These are phyloP conservation scores for Elsinoe fawcettii DNA, from an alignment of 2,329 filamentous ascomycete species.

Conservation along the genomic window DNA sequence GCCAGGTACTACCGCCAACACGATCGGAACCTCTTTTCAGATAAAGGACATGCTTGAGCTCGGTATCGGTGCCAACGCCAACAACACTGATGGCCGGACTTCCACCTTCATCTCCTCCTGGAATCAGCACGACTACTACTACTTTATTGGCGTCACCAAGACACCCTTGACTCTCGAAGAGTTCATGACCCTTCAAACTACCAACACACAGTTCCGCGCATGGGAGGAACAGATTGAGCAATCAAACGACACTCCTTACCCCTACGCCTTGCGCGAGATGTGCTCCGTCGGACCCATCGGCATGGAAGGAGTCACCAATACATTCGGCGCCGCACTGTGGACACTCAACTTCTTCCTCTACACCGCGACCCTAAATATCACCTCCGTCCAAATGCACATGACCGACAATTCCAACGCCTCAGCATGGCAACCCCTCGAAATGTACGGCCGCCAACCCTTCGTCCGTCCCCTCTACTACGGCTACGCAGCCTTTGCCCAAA, in stretches of 20 bases:
- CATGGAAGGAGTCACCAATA: constrained; percentile 39
- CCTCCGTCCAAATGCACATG: constrained; percentile 47
- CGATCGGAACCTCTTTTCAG: constrained; percentile 44
- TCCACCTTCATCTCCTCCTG: constrained; percentile 35
- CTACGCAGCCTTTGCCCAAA: constrained; percentile 44
- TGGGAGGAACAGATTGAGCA: constrained; percentile 40
- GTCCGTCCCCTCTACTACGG: constrained; percentile 46
- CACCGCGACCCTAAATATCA: constrained; percentile 40
- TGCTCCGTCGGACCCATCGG: constrained; percentile 45
- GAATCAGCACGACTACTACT: constrained; percentile 50
- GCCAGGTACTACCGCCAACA: constrained; percentile 42
- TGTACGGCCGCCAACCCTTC: constrained; percentile 24
- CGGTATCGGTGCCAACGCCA: constrained; percentile 33
- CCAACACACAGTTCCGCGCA: constrained; percentile 41
- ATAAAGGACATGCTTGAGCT: constrained; percentile 35
- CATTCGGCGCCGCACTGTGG: constrained; percentile 45
- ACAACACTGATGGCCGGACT: constrained; percentile 26
- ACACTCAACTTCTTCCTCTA: constrained; percentile 47
- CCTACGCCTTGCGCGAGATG: constrained; percentile 47
- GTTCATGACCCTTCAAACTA: constrained; percentile 41
- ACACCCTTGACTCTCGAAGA: constrained; percentile 38
- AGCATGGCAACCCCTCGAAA: constrained; percentile 43
- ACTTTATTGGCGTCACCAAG: constrained; percentile 43
- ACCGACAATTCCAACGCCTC: constrained; percentile 46
- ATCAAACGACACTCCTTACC: constrained; percentile 35